Evolutionary conservation across 495 filamentous ascomycete species (phyloP).

Genomic region (Penicillium robsamsonii): DNA sequence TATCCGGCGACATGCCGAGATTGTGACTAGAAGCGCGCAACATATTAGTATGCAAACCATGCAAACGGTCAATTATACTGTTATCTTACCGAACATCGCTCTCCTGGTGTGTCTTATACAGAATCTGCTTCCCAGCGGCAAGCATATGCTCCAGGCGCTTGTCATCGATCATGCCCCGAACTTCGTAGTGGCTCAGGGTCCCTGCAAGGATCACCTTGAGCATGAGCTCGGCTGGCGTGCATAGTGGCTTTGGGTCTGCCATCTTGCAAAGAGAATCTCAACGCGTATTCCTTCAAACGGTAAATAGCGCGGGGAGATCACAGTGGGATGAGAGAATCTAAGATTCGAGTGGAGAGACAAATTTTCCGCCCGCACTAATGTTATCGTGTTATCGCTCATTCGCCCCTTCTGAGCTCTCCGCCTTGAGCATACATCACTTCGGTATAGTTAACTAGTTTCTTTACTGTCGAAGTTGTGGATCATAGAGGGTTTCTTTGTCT

Average conservation of each 20-base stretch:
- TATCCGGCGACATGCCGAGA: slow-evolving; percentile 58
- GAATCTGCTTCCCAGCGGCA: slow-evolving; percentile 47
- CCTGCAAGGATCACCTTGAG: slow-evolving; percentile 49
- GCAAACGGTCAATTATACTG: neutral
- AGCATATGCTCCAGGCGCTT: slow-evolving; percentile 52
- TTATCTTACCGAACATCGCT: slow-evolving; percentile 49
- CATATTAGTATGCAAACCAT: neutral
- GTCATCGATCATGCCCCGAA: slow-evolving; percentile 52
- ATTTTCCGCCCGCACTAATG: slow-evolving; percentile 15
- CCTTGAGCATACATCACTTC: neutral
- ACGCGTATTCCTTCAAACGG: neutral
- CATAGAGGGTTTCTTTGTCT: too few species aligned
- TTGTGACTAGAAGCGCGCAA: slow-evolving; percentile 26
- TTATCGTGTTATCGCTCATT: neutral
- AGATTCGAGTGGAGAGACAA: slow-evolving; percentile 15
- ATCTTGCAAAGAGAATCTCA: slow-evolving; percentile 16
- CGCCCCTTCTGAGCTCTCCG: neutral
- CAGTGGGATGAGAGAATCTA: slow-evolving; percentile 9
- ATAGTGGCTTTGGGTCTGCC: slow-evolving; percentile 41
- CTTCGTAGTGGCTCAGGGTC: slow-evolving; percentile 51
- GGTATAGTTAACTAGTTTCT: too few species aligned
- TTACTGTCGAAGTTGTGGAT: too few species aligned
- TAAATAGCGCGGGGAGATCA: slow-evolving; percentile 10
- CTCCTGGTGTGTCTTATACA: slow-evolving; percentile 52
- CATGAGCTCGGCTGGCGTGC: slow-evolving; percentile 49